Evolutionary conservation across 1,284 basidiomycete genomes (phyloP).

Genomic region (Malassezia caprae): DNA sequence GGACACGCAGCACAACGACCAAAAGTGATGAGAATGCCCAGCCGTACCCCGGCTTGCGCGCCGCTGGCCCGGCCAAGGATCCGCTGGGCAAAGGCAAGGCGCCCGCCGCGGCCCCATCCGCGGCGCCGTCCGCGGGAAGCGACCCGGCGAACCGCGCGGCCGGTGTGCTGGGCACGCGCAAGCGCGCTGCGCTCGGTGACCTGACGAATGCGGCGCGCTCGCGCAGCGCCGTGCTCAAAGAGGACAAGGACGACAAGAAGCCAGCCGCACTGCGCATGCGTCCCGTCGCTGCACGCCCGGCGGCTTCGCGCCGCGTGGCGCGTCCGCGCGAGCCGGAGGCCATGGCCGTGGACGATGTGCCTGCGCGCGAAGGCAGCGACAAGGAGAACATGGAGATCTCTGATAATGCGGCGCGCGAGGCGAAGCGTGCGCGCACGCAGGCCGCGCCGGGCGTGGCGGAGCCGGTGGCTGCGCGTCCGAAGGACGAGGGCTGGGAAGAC

Average conservation of each 20-base stretch:
- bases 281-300: background rate
- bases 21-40: conserved; percentile 18
- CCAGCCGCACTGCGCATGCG: conserved; percentile 1
- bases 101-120: background rate
- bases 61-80: conserved; percentile 4
- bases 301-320: conserved; percentile 19
- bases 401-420: conserved; percentile 20
- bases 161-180: conserved; percentile 37
- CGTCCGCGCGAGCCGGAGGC: conserved; percentile 41
- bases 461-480: conserved; percentile 32
- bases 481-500: conserved; percentile 63
- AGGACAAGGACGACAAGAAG: conserved; percentile 14
- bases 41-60: conserved; percentile 1
- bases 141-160: conserved; percentile 14
- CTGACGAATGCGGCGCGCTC: conserved; percentile 40
- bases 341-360: conserved; percentile 19
- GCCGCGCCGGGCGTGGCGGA: conserved; percentile 9
- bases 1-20: conserved; percentile 8
- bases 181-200: conserved; percentile 44
- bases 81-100: conserved; percentile 5
- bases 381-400: conserved; percentile 13
- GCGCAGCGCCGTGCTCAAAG: conserved; percentile 7
- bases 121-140: background rate
- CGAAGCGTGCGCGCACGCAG: conserved; percentile 20
- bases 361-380: conserved; percentile 21